Conservation (phyloP, 208 protist species). For the Trypanosoma theileri region DNA sequence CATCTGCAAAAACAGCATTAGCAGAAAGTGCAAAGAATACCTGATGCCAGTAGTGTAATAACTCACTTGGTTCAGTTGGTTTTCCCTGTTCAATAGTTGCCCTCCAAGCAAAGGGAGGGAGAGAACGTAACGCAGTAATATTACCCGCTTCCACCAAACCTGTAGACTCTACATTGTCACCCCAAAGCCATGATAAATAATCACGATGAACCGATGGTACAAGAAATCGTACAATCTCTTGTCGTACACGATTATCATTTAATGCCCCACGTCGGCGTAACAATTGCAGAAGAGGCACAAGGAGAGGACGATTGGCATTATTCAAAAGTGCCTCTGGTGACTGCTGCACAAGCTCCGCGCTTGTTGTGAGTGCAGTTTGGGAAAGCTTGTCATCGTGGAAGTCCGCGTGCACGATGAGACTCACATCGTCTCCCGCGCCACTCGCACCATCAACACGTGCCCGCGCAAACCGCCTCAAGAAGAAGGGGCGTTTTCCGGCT, state of each 20-base stretch:
- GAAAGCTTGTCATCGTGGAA: constrained; percentile 3
- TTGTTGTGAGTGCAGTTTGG: constrained; percentile 19
- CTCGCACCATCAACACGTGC: neutral
- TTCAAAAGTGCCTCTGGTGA: constrained; percentile 23
- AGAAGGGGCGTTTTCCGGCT: constrained; percentile 13
- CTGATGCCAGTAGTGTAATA: constrained; percentile 51
- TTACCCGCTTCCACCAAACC: neutral
- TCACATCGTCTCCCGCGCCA: constrained; percentile 14
- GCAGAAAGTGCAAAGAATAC: constrained; percentile 42
- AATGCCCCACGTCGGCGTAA: constrained; percentile 51
- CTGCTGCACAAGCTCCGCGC: constrained; percentile 18
- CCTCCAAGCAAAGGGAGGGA: constrained; percentile 15
- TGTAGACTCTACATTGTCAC: neutral
- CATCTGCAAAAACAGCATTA: constrained; percentile 34
- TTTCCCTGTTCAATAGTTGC: constrained; percentile 6
- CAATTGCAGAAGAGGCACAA: constrained; percentile 32
- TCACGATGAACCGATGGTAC: constrained; percentile 40
- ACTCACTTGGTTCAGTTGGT: constrained; percentile 11
- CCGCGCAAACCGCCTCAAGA: constrained; percentile 5
- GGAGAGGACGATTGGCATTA: constrained; percentile 22
- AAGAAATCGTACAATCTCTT: constrained; percentile 39
- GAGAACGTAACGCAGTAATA: constrained; percentile 25
- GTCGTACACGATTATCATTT: constrained; percentile 28
- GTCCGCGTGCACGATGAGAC: constrained; percentile 18
- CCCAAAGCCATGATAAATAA: constrained; percentile 63